Evolutionary conservation across 2,329 filamentous ascomycete genomes (phyloP).

Genomic region (Ceratocystiopsis minuta): DNA sequence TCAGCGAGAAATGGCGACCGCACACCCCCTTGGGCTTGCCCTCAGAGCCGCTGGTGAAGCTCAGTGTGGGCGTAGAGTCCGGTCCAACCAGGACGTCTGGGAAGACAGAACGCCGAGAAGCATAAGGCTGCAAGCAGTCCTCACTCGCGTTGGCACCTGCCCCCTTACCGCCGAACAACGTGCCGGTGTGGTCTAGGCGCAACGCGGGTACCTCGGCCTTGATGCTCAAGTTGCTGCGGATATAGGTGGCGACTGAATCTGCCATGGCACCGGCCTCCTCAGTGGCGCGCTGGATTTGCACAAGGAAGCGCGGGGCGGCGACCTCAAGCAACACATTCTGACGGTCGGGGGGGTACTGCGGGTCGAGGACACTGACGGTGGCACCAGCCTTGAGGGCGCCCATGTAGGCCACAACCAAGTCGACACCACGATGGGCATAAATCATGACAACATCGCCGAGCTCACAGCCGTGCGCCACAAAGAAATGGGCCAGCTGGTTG

Average conservation of each 20-base stretch:
- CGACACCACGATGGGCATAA: slow-evolving; percentile 53
- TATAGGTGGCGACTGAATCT: too few species aligned
- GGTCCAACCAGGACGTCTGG: slow-evolving; percentile 61
- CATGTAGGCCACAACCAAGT: neutral
- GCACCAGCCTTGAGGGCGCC: slow-evolving; percentile 28
- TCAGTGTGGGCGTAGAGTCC: slow-evolving; percentile 62
- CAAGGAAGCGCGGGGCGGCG: too few species aligned
- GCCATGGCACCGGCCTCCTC: too few species aligned
- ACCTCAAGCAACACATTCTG: slow-evolving; percentile 30
- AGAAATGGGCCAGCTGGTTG: slow-evolving; percentile 62
- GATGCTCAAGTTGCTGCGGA: too few species aligned
- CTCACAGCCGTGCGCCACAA: slow-evolving; percentile 53
- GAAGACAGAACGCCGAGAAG: too few species aligned
- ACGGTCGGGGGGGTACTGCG: slow-evolving; percentile 61
- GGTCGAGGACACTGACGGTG: slow-evolving; percentile 54
- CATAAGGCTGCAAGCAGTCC: too few species aligned
- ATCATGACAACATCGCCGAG: slow-evolving; percentile 87
- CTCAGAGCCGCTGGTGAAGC: slow-evolving; percentile 58
- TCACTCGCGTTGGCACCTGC: too few species aligned
- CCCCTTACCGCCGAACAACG: too few species aligned
- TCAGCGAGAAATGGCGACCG: slow-evolving; percentile 70
- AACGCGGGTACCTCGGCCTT: too few species aligned
- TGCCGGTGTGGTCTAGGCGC: too few species aligned
- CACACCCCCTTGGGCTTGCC: slow-evolving; percentile 73
- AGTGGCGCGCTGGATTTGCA: too few species aligned